Evolutionary conservation across 305 asterid species (phyloP), one percentile per base, ranked within the genome.

Genomic region (Fraxinus nigra): DNA sequence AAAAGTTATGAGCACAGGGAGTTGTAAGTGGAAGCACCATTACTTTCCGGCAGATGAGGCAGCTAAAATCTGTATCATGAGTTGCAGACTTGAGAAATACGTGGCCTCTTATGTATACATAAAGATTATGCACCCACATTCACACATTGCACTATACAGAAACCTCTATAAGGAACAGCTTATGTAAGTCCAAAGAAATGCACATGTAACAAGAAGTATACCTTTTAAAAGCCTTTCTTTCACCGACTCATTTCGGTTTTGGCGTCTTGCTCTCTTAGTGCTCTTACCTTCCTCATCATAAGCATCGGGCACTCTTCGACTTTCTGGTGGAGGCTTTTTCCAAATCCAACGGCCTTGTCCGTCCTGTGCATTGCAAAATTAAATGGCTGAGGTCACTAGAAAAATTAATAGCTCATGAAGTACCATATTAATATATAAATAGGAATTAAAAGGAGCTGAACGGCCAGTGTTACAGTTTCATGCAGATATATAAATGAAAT

Each of bases 1-100:
- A 95, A 88, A 93, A 95, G 85, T 95, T 92, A 48, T 95, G 98
- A 46, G 94, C 98, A 84, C 98, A 95, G 1, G 98, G 98, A 14
- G 98, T 95, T 65, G 97, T 92, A 78, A 95, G 89, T 0, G 98
- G 98, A 35, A 48, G 82, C 73, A 67, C 92, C 97, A 93, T 92
- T 87, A 93, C 98, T 78, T 92, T 91, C 76, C 87, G 89, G 80
- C 98, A 95, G 34, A 92, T 80, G 43, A 83, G 92, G 85, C 98
- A 95, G 84, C 93, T 87, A 82, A 95, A 93, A 80, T 92, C 98
- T 95, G 97, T 92, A 26, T 77, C 22, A 28, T 7, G 43, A 26
- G 30, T 82, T 79, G 38, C 59, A 56, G 76, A 18, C 43, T 70
- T 48, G 30, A 65, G 79, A 24, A 79, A 38, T 38, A 65, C 61